A percentile compares a stretch with the other conserved stretches of the same genome.
phyloP scores from a whole-genome alignment of 2,329 filamentous ascomycete species.

The Exophiala viscosa region DNA sequence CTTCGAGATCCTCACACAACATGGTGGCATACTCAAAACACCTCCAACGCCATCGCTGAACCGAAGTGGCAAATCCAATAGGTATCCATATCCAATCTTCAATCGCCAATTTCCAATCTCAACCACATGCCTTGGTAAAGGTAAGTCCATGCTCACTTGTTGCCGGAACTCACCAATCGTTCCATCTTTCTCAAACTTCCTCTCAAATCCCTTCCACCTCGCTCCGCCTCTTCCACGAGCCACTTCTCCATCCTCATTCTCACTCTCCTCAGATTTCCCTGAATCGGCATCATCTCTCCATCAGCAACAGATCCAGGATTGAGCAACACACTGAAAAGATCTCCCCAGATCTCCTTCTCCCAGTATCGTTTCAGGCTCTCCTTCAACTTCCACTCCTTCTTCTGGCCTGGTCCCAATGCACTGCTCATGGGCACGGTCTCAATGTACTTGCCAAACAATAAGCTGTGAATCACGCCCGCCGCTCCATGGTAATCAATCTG shows the following conservation, averaged over 20 bases:
- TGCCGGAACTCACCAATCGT: conserved; percentile 17
- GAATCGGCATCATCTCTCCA: conserved; percentile 68
- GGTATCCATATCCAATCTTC: background rate
- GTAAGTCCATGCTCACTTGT: too few relatives aligned
- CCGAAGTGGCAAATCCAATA: background rate
- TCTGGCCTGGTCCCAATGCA: conserved; percentile 31
- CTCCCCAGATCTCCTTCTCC: conserved; percentile 86
- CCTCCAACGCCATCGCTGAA: conserved; percentile 15
- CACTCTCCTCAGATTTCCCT: conserved; percentile 33
- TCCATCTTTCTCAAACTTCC: conserved; percentile 26
- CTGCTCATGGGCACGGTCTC: conserved; percentile 56
- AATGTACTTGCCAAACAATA: conserved; percentile 94
- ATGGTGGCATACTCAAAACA: background rate
- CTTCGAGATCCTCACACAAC: too few relatives aligned
- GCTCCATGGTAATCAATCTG: conserved; percentile 96
- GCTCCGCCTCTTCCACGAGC: conserved; percentile 28
- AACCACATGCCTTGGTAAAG: background rate
- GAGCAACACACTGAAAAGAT: conserved; percentile 77
- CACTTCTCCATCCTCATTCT: conserved; percentile 26
- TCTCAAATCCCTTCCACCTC: conserved; percentile 25
- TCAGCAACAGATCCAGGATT: conserved; percentile 67
- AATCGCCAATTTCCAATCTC: background rate
- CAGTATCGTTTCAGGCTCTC: conserved; percentile 91
- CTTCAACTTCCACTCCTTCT: conserved; percentile 71
- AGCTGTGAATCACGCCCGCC: conserved; percentile 78